Evolutionary conservation across 2,329 filamentous ascomycete genomes (phyloP).

Genomic region (Cryphonectria naterciae): DNA sequence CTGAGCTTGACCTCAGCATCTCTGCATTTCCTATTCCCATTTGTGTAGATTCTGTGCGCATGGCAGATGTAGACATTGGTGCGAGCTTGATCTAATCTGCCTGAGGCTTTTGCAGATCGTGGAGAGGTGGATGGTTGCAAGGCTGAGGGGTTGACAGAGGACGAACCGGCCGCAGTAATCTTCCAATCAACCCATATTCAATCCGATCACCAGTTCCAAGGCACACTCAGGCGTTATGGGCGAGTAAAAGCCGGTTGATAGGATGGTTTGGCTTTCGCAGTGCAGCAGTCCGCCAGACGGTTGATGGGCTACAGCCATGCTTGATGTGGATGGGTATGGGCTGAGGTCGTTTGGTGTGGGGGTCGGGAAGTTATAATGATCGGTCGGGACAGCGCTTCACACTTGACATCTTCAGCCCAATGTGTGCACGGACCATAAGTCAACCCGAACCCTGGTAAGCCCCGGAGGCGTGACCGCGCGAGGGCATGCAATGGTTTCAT

Average conservation of each 20-base stretch:
- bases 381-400: constrained; percentile 1
- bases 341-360: not conserved
- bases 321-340: constrained; percentile 2
- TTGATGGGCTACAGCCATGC: not conserved
- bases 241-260: not conserved
- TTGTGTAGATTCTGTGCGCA: not conserved
- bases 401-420: not conserved
- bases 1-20: not conserved
- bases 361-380: not conserved
- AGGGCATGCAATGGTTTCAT: not conserved
- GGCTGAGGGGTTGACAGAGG: not conserved
- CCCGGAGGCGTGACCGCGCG: not conserved
- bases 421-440: not conserved
- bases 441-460: not conserved
- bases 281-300: not conserved
- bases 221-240: not conserved
- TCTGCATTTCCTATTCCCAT: not conserved
- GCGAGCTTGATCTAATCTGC: not conserved
- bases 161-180: not conserved
- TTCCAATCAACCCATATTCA: not conserved
- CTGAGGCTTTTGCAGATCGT: not conserved
- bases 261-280: not conserved
- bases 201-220: not conserved
- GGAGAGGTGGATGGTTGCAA: not conserved
- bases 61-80: not conserved